Percentiles rank a stretch among this genome's conserved stretches.
These are phyloP conservation scores for Fusarium tanahbumbuense DNA, from an alignment of 2,329 filamentous ascomycete species.

Conservation along the genomic window DNA sequence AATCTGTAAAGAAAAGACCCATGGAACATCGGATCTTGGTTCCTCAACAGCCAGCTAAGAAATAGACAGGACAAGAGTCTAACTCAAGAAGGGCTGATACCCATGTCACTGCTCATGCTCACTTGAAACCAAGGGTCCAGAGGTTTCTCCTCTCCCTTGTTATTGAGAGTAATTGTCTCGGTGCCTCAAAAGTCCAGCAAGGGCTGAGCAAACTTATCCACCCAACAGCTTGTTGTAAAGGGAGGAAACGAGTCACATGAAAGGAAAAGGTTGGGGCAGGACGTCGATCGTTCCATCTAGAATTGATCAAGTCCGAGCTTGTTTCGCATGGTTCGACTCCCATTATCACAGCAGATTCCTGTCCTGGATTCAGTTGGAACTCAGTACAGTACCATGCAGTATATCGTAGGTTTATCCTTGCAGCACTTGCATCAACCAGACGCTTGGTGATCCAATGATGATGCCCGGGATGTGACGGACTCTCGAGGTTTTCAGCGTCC, in stretches of 20 bases:
- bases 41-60: not conserved
- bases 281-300: conserved; percentile 41
- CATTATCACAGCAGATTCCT: not conserved
- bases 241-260: conserved; percentile 41
- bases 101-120: not conserved
- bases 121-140: not conserved
- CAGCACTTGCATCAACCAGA: not conserved
- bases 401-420: not conserved
- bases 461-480: conserved; percentile 23
- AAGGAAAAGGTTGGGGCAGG: conserved; percentile 9
- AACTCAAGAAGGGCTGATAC: not conserved
- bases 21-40: not conserved
- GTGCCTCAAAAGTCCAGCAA: conserved; percentile 16
- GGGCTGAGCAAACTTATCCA: conserved; percentile 11
- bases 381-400: not conserved
- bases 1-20: no score
- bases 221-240: conserved; percentile 10
- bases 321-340: not conserved
- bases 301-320: conserved; percentile 20
- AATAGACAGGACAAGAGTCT: not conserved
- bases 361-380: not conserved
- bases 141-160: not conserved
- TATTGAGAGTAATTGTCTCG: conserved; percentile 18
- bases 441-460: conserved; percentile 2
- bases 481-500: conserved; percentile 26